Conservation (phyloP, 139 green algal species). For the Chlorella vulgaris region DNA sequence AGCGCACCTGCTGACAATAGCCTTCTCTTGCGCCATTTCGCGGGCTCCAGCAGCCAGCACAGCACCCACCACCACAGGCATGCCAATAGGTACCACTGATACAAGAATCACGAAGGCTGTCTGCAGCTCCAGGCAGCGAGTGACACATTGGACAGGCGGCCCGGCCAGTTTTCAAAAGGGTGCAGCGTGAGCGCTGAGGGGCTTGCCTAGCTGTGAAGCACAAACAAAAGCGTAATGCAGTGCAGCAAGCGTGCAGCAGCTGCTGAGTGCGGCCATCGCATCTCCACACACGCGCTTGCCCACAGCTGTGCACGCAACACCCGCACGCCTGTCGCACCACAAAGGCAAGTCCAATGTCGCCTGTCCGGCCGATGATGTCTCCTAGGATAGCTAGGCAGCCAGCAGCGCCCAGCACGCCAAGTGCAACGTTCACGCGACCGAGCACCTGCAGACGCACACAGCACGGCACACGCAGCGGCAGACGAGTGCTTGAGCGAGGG, state of each 20-base stretch:
- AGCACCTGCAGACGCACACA: slow-evolving; percentile 25
- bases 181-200: too few species aligned
- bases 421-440: not conserved
- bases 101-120: slow-evolving; percentile 4
- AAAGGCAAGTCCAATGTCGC: slow-evolving; percentile 27
- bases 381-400: slow-evolving; percentile 37
- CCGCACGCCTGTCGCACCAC: slow-evolving; percentile 1
- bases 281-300: not conserved
- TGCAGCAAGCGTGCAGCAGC: not conserved
- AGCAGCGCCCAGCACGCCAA: slow-evolving; percentile 26
- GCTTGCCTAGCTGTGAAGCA: too few species aligned
- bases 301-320: not conserved
- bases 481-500: not conserved
- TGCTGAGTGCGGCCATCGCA: not conserved
- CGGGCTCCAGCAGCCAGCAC: slow-evolving; percentile 47
- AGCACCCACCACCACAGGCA: slow-evolving; percentile 40
- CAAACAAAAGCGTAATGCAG: not conserved
- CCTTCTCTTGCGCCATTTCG: slow-evolving; percentile 46
- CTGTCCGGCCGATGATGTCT: slow-evolving; percentile 17
- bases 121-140: not conserved
- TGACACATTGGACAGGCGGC: too few species aligned
- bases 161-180: too few species aligned
- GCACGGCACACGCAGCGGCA: not conserved
- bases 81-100: slow-evolving; percentile 40
- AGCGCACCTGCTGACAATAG: slow-evolving; percentile 30